Base-by-base conservation (phyloP, 495 filamentous ascomycete genomes). In the Pyrenula aspistea region DNA sequence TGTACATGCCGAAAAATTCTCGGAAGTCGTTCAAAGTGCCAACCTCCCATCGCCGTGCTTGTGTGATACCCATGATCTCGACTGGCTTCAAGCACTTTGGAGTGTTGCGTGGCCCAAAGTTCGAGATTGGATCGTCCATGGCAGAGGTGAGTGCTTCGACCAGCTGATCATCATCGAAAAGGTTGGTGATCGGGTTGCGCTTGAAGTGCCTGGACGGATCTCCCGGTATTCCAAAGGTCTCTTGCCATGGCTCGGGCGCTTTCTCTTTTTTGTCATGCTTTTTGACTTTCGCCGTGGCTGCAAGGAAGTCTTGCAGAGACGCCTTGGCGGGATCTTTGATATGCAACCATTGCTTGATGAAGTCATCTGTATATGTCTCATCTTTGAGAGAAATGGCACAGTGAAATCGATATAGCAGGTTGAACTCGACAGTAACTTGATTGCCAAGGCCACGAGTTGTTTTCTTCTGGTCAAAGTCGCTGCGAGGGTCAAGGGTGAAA, bases 381-480 rank as follows among this genome's bases (percentile, higher is more conserved):
- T 81, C 78, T 1, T 65, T 60, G 21, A 69, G 55, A 3, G 73
- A 76, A 1, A 78, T 62, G 0, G 68, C 65, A 4, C 73, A 71
- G 58, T 82, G 76, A 62, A 77, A 82, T 8, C 78, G 68, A 52
- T 81, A 81, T 15, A 81, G 69, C 2, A 81, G 63, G 59, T 80
- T 80, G 61, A 81, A 81, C 62, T 81, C 78, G 10, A 70, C 70
- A 24, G 71, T 72, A n/a, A 79, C 77, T 36, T 81, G 76, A 60
- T 79, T 80, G 15, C 78, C 78, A 12, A 68, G 62, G 12, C 73
- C 78, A 11, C 63, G 58, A 0, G 67, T 60, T 20, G 62, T 53
- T 10, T 59, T 57, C 2, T 57, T 50, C 1, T 56, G 54, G 54
- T 61, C 60, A 24, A 61, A 62, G 42, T 67, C 62, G 3, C 60